Evolutionary conservation across 345 rosid species (phyloP).

Genomic region (Theobroma cacao): DNA sequence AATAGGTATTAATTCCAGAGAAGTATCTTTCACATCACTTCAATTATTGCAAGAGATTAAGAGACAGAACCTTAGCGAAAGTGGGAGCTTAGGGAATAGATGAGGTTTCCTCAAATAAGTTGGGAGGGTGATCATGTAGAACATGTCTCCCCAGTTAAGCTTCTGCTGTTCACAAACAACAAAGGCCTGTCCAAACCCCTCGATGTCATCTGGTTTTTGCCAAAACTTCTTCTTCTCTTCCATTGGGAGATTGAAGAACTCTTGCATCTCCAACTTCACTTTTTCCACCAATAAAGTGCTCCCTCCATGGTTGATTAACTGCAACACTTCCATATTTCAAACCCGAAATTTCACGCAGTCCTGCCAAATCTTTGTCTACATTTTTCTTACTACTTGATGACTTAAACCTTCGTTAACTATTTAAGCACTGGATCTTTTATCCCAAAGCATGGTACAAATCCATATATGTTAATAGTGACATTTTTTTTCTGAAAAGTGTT

Average conservation of each 20-base stretch:
- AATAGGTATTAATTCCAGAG: too few species aligned
- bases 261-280: not conserved
- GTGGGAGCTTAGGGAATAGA: conserved; percentile 34
- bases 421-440: too few species aligned
- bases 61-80: too few species aligned
- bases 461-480: too few species aligned
- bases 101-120: conserved; percentile 27
- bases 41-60: too few species aligned
- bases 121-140: conserved; percentile 33
- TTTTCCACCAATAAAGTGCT: conserved; percentile 11
- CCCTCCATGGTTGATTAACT: conserved; percentile 23
- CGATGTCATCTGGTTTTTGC: not conserved
- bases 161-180: conserved; percentile 38
- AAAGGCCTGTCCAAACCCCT: conserved; percentile 5
- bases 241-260: not conserved
- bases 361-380: not conserved
- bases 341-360: not conserved
- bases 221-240: conserved; percentile 4
- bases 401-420: not conserved
- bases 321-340: not conserved
- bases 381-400: too few species aligned
- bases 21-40: too few species aligned
- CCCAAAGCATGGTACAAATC: not conserved
- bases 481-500: too few species aligned
- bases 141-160: conserved; percentile 42